Percentiles rank a stretch among this genome's conserved stretches.
These are phyloP conservation scores for Sungouiozyma ichnusensis DNA, from an alignment of 805 yeast species.

Conservation along the genomic window DNA sequence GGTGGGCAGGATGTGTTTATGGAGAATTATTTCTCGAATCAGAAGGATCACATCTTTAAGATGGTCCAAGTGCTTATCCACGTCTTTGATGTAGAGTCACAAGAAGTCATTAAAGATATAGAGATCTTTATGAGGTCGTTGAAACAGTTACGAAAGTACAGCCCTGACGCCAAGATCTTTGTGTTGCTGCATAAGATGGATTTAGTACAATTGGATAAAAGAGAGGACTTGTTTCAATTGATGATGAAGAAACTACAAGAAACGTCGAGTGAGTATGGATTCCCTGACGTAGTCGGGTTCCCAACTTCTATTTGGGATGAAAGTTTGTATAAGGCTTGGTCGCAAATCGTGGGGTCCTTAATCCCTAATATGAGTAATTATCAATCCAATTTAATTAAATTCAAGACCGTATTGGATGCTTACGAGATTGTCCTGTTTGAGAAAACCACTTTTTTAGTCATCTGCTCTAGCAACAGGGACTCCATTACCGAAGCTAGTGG, in stretches of 20 bases:
- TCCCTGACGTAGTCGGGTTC: constrained; percentile 63
- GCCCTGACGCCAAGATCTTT: constrained; percentile 87
- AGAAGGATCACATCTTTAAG: constrained; percentile 84
- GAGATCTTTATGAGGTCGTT: constrained; percentile 82
- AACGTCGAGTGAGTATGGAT: constrained; percentile 59
- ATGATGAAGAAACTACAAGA: constrained; percentile 76
- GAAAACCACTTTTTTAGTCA: constrained; percentile 72
- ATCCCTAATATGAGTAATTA: constrained; percentile 83
- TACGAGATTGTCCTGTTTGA: constrained; percentile 88
- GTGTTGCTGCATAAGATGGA: constrained; percentile 94
- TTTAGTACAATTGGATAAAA: constrained; percentile 73
- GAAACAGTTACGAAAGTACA: constrained; percentile 67
- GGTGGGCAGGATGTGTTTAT: constrained; percentile 96
- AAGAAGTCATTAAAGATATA: constrained; percentile 84
- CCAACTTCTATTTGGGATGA: constrained; percentile 98
- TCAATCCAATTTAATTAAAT: constrained; percentile 61
- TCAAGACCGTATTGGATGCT: constrained; percentile 68
- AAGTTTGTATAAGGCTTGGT: constrained; percentile 92
- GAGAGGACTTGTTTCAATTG: constrained; percentile 71
- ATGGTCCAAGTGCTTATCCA: constrained; percentile 93
- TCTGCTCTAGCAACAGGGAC: constrained; percentile 34
- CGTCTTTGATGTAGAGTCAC: constrained; percentile 92
- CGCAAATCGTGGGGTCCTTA: constrained; percentile 85
- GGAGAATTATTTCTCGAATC: constrained; percentile 85
- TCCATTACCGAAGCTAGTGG: constrained; percentile 5